phyloP scores from a whole-genome alignment of 805 yeast species.

The Pichia scutulata region DNA sequence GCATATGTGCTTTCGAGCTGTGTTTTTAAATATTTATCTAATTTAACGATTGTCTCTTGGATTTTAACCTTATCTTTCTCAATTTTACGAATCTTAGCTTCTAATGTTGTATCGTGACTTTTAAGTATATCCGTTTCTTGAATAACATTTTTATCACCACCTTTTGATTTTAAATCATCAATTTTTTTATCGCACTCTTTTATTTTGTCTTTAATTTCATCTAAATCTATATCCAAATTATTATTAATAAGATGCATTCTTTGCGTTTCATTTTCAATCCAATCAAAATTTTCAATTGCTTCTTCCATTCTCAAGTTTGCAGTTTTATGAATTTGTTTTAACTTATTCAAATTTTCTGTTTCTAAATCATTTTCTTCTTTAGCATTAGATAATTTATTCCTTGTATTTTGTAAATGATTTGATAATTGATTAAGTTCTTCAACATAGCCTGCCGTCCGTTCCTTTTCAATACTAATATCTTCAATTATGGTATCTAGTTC shows the following conservation, averaged over 20 bases:
- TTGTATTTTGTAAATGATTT: constrained; percentile 35
- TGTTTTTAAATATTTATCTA: constrained; percentile 78
- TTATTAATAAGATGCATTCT: constrained; percentile 51
- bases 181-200: constrained; percentile 49
- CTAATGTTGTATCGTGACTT: constrained; percentile 71
- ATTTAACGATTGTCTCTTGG: constrained; percentile 73
- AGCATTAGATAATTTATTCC: constrained; percentile 46
- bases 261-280: constrained; percentile 64
- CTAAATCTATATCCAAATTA: constrained; percentile 55
- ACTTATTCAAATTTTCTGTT: constrained; percentile 24
- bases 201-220: constrained; percentile 52
- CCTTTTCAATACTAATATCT: constrained; percentile 46
- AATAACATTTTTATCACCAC: constrained; percentile 79
- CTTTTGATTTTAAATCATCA: constrained; percentile 63
- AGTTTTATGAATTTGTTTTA: constrained; percentile 25
- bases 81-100: constrained; percentile 75
- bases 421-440: constrained; percentile 67
- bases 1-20: constrained; percentile 80
- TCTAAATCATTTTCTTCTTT: constrained; percentile 30
- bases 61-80: constrained; percentile 86
- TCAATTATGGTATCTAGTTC: constrained; percentile 25
- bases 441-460: constrained; percentile 56
- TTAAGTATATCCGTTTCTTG: constrained; percentile 87
- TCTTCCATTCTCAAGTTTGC: constrained; percentile 22
- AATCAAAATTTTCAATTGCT: constrained; percentile 45